Conservation (phyloP, 306 rosid species). For the Malus fusca region DNA sequence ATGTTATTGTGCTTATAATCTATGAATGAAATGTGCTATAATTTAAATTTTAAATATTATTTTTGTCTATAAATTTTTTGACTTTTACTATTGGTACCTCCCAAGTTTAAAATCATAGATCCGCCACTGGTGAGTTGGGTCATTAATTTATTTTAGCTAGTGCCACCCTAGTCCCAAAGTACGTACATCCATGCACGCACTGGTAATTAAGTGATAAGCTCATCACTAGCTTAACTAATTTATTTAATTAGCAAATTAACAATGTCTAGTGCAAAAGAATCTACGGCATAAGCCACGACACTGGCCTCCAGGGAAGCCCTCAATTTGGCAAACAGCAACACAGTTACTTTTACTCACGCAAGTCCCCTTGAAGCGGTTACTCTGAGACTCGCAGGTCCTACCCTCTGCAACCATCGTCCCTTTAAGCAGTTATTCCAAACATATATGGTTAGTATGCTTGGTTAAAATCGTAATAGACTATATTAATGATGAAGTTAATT, state of each 20-base stretch:
- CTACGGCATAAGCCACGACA: slow-evolving; percentile 58
- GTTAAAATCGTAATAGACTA: neutral
- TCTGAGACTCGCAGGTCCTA: slow-evolving; percentile 39
- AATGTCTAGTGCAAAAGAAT: slow-evolving; percentile 44
- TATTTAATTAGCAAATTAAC: neutral
- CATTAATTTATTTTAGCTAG: neutral
- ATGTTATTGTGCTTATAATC: too few relatives aligned
- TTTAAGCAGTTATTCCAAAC: neutral
- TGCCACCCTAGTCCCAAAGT: too few relatives aligned
- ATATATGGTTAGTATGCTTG: neutral
- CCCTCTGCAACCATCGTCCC: slow-evolving; percentile 38
- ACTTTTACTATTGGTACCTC: too few relatives aligned
- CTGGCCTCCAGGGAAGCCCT: slow-evolving; percentile 39
- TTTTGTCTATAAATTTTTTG: too few relatives aligned
- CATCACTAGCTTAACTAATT: neutral
- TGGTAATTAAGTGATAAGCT: neutral
- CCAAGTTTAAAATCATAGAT: too few relatives aligned
- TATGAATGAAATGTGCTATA: too few relatives aligned
- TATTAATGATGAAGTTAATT: neutral
- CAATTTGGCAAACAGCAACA: slow-evolving; percentile 34
- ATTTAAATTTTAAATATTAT: too few relatives aligned
- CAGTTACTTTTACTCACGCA: slow-evolving; percentile 42
- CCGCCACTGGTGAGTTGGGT: neutral
- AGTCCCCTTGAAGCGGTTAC: slow-evolving; percentile 42
- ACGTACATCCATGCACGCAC: neutral